phyloP scores from a whole-genome alignment of 192 early-diverging fungal genomes.

The Linnemannia zychae region DNA sequence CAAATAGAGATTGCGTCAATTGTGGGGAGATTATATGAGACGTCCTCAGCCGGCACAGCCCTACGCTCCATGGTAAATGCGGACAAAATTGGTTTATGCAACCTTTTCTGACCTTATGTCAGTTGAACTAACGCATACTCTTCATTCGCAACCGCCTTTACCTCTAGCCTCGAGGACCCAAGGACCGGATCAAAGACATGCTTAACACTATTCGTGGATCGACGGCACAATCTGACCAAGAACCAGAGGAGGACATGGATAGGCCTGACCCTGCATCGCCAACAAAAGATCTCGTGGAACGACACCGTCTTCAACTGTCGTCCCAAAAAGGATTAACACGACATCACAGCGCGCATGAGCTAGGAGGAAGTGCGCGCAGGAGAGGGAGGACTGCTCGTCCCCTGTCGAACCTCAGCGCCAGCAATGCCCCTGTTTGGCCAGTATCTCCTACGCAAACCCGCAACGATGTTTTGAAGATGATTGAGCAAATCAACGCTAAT shows the following conservation, averaged over 20 bases:
- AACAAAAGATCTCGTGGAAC: conserved; percentile 28
- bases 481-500: conserved; percentile 42
- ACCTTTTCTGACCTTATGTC: neutral
- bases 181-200: conserved; percentile 43
- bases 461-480: conserved; percentile 46
- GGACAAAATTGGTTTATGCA: neutral
- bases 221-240: neutral
- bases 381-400: conserved; percentile 11
- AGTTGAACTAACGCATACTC: too few species aligned
- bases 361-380: neutral
- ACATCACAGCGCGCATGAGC: conserved; percentile 14
- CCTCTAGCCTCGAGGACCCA: conserved; percentile 12
- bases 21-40: conserved; percentile 35
- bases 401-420: neutral
- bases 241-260: conserved; percentile 22
- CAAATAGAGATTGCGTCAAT: conserved; percentile 42
- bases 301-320: neutral
- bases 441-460: conserved; percentile 9
- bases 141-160: too few species aligned
- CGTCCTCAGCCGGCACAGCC: conserved; percentile 34
- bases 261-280: conserved; percentile 31
- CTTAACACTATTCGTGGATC: conserved; percentile 28
- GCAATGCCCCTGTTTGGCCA: neutral
- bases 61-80: conserved; percentile 22
- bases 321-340: neutral